phyloP scores from a whole-genome alignment of 495 filamentous ascomycete genomes.

The Aspergillus nanangensis region DNA sequence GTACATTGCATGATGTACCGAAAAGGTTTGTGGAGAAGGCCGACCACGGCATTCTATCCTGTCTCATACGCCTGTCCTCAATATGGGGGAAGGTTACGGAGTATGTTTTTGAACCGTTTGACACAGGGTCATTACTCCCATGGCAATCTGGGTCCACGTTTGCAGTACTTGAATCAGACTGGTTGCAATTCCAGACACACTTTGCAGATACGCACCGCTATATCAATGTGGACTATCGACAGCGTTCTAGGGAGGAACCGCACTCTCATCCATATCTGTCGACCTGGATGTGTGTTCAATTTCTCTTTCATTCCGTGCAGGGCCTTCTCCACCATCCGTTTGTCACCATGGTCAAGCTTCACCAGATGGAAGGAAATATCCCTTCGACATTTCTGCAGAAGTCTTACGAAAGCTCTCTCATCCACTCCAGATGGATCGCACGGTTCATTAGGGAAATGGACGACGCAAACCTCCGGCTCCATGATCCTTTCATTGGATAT shows the following conservation, averaged over 20 bases:
- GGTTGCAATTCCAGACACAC: conserved; percentile 27
- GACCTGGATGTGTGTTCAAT: conserved; percentile 26
- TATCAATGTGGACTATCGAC: conserved; percentile 22
- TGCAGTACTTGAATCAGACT: conserved; percentile 24
- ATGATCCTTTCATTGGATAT: conserved; percentile 26
- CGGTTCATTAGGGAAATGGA: conserved; percentile 24
- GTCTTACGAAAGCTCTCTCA: conserved; percentile 25
- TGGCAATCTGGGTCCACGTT: conserved; percentile 26
- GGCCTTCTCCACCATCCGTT: conserved; percentile 27
- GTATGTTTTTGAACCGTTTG: conserved; percentile 21
- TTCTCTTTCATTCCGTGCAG: conserved; percentile 25
- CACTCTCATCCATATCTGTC: conserved; percentile 17
- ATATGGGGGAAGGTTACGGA: conserved; percentile 27
- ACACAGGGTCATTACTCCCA: conserved; percentile 14
- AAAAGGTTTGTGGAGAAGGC: conserved; percentile 17
- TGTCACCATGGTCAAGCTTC: conserved; percentile 27
- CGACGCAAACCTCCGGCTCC: conserved; percentile 13
- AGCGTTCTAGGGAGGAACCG: conserved; percentile 21
- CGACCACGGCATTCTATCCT: conserved; percentile 20
- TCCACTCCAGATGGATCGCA: conserved; percentile 28
- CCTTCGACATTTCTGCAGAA: conserved; percentile 28
- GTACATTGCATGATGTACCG: conserved; percentile 15
- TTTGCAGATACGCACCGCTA: conserved; percentile 26
- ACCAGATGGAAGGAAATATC: conserved; percentile 21
- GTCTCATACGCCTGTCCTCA: conserved; percentile 19